Percentiles rank a stretch among this genome's conserved stretches.
phyloP scores from a whole-genome alignment of 2,329 filamentous ascomycete species.

The Hypoxylon sp. region DNA sequence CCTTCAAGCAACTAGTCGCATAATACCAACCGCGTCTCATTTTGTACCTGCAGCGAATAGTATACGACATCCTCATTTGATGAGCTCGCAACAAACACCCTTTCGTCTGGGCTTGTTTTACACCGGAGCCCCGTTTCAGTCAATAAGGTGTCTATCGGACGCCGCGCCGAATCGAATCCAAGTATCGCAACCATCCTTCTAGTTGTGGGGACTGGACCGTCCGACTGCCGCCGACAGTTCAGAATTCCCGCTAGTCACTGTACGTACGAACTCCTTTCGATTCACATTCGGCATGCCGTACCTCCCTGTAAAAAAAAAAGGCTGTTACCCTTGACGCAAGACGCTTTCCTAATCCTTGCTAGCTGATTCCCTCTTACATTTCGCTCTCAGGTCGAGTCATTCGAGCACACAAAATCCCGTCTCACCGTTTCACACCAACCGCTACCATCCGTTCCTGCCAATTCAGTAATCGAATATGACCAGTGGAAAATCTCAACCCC shows the following conservation, averaged over 20 bases:
- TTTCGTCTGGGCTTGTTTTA: slow-evolving; percentile 18
- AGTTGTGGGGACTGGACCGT: slow-evolving; percentile 41
- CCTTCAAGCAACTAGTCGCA: slow-evolving; percentile 10
- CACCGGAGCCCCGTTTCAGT: slow-evolving; percentile 9
- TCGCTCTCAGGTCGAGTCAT: slow-evolving; percentile 42
- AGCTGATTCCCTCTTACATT: slow-evolving; percentile 37
- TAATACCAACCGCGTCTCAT: slow-evolving; percentile 9
- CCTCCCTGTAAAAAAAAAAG: slow-evolving; percentile 35
- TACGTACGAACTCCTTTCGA: slow-evolving; percentile 30
- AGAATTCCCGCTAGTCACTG: slow-evolving; percentile 17
- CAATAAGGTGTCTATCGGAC: slow-evolving; percentile 28
- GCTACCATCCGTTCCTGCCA: slow-evolving; percentile 37
- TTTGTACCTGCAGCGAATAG: slow-evolving; percentile 23
- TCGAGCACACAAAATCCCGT: slow-evolving; percentile 39
- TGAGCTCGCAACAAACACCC: slow-evolving; percentile 15
- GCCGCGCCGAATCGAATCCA: slow-evolving; percentile 25
- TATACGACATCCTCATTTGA: slow-evolving; percentile 18
- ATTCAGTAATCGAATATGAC: slow-evolving; percentile 51
- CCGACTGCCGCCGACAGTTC: slow-evolving; percentile 35
- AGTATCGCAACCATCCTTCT: slow-evolving; percentile 31
- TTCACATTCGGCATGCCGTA: slow-evolving; percentile 33
- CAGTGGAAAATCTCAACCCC: slow-evolving; percentile 47
- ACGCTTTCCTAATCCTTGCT: slow-evolving; percentile 48
- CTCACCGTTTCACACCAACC: slow-evolving; percentile 42
- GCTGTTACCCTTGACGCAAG: slow-evolving; percentile 33